Conservation (phyloP, 139 green algal genomes). For the Haematococcus lacustris region DNA sequence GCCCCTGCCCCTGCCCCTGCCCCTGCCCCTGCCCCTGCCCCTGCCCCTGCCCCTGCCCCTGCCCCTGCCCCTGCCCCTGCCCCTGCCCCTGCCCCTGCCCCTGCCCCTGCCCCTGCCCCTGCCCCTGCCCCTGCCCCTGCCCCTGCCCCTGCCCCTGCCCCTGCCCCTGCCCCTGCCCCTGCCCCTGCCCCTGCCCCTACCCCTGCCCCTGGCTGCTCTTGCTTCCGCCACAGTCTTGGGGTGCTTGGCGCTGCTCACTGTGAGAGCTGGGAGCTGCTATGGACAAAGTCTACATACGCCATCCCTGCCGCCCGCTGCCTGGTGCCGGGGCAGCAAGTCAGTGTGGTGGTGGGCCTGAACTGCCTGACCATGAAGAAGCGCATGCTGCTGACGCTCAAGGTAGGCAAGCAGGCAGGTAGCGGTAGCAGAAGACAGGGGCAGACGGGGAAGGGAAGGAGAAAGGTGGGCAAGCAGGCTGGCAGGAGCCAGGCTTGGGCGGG, state of each 20-base stretch:
- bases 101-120: not conserved
- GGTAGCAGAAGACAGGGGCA: not conserved
- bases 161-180: not conserved
- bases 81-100: not conserved
- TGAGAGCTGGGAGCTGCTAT: slow-evolving; percentile 48
- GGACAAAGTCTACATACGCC: slow-evolving; percentile 47
- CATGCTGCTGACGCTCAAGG: slow-evolving; percentile 39
- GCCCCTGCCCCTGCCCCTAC: not conserved
- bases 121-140: not conserved
- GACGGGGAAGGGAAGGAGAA: too few relatives aligned
- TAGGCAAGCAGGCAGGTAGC: not conserved
- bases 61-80: not conserved
- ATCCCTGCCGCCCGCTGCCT: slow-evolving; percentile 35
- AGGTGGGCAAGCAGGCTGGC: not conserved
- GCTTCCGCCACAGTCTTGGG: not conserved
- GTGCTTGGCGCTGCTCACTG: not conserved
- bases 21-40: not conserved
- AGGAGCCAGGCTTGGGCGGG: not conserved
- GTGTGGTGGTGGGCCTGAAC: slow-evolving; percentile 44
- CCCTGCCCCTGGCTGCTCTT: not conserved
- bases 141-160: not conserved
- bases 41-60: not conserved
- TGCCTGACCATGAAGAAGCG: slow-evolving; percentile 56
- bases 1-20: not conserved
- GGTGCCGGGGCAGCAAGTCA: slow-evolving; percentile 38